These are phyloP conservation scores for Nannochloropsis gaditana DNA, from an alignment of 108 stramenopile genomes.

Conservation along the genomic window DNA sequence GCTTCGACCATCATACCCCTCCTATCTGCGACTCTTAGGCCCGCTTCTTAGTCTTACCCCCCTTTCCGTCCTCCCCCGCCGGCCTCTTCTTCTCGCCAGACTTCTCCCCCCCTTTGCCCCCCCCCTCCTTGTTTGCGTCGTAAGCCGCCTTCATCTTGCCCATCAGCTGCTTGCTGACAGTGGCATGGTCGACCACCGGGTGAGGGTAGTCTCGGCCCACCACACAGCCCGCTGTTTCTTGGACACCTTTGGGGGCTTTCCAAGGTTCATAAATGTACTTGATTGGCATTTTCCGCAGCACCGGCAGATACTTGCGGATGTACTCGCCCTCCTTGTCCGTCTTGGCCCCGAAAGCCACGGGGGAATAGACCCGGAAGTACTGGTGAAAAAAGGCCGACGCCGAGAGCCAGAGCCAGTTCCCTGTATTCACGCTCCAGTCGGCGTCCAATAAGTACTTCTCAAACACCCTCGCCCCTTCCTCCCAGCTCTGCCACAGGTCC, in stretches of 20 bases:
- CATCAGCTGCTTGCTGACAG: slow-evolving; percentile 80
- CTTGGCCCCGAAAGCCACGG: slow-evolving; percentile 82
- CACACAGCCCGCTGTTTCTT: slow-evolving; percentile 60
- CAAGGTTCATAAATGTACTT: slow-evolving; percentile 97
- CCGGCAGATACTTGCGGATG: slow-evolving; percentile 64
- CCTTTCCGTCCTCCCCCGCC: not conserved
- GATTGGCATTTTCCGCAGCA: slow-evolving; percentile 63
- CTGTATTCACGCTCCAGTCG: slow-evolving; percentile 84
- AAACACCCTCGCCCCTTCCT: slow-evolving; percentile 66
- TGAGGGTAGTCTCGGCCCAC: slow-evolving; percentile 80
- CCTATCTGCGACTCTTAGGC: slow-evolving; percentile 52
- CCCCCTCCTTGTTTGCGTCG: slow-evolving; percentile 58
- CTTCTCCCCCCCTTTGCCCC: not conserved
- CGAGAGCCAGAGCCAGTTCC: slow-evolving; percentile 92
- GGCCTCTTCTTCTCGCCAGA: not conserved
- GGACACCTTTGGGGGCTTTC: slow-evolving; percentile 71
- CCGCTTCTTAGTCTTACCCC: slow-evolving; percentile 30
- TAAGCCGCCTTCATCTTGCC: slow-evolving; percentile 77
- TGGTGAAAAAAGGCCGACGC: slow-evolving; percentile 60
- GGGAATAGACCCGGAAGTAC: slow-evolving; percentile 61
- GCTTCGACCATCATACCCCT: slow-evolving; percentile 72
- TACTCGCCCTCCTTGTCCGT: slow-evolving; percentile 78
- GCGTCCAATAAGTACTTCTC: slow-evolving; percentile 75
- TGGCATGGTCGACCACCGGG: slow-evolving; percentile 72
- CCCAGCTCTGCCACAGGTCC: slow-evolving; percentile 91